Evolutionary conservation across 1,284 basidiomycete genomes (phyloP).

Genomic region (Coniferiporia weirii): DNA sequence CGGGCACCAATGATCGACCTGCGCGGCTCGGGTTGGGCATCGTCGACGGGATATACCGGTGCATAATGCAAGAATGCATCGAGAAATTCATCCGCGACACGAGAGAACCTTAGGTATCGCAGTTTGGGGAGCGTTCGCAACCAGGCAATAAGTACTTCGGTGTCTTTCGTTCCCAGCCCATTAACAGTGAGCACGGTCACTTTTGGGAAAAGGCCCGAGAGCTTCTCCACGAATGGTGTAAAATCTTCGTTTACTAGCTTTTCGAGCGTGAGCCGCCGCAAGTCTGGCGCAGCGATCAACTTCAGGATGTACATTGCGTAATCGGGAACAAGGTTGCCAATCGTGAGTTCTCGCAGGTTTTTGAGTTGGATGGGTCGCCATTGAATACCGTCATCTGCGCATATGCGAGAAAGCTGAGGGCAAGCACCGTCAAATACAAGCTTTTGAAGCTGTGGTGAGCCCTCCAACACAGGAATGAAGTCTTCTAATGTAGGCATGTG

Average conservation of each 20-base stretch:
- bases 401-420: conserved; percentile 31
- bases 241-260: conserved; percentile 1
- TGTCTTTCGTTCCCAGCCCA: background rate
- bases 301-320: conserved; percentile 11
- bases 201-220: conserved; percentile 9
- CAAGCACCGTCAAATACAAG: conserved; percentile 56
- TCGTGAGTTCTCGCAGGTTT: conserved; percentile 2
- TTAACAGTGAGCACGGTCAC: conserved; percentile 9
- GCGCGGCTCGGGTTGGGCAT: background rate
- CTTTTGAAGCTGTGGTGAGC: conserved; percentile 44
- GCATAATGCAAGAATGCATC: background rate
- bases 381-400: background rate
- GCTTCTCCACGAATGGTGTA: background rate
- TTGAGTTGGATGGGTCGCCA: conserved; percentile 8
- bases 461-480: conserved; percentile 47
- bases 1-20: background rate
- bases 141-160: background rate
- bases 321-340: conserved; percentile 4
- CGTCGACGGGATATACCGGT: background rate
- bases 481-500: conserved; percentile 40
- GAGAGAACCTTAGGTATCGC: conserved; percentile 7
- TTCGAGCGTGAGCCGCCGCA: conserved; percentile 6
- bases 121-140: conserved; percentile 7
- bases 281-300: conserved; percentile 8
- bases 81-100: conserved; percentile 7